Evolutionary conservation across 2,329 filamentous ascomycete genomes (phyloP).

Genomic region (Aaosphaeria arxii): DNA sequence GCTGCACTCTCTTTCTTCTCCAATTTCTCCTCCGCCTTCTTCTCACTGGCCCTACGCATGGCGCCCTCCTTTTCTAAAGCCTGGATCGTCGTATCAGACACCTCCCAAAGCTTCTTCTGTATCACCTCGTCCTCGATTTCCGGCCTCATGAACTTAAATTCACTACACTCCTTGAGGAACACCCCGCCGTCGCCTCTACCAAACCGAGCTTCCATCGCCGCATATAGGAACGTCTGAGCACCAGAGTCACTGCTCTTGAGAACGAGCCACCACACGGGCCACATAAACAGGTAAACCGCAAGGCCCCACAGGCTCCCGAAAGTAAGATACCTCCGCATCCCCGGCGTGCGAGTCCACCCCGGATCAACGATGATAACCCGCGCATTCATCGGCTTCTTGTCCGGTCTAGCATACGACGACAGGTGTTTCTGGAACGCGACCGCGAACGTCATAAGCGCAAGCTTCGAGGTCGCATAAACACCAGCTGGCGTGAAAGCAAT

Average conservation of each 20-base stretch:
- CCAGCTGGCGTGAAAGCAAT: slow-evolving; percentile 42
- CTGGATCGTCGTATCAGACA: slow-evolving; percentile 80
- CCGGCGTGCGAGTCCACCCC: slow-evolving; percentile 78
- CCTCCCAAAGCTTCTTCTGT: slow-evolving; percentile 85
- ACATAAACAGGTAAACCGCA: slow-evolving; percentile 70
- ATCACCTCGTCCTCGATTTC: slow-evolving; percentile 77
- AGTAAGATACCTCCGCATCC: slow-evolving; percentile 82
- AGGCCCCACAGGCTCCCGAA: slow-evolving; percentile 81
- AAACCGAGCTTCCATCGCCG: slow-evolving; percentile 76
- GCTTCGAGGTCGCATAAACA: slow-evolving; percentile 50
- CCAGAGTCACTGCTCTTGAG: slow-evolving; percentile 82
- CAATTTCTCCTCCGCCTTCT: slow-evolving; percentile 48
- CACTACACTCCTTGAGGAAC: slow-evolving; percentile 84
- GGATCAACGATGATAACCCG: slow-evolving; percentile 86
- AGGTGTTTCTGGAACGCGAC: slow-evolving; percentile 91
- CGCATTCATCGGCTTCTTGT: slow-evolving; percentile 76
- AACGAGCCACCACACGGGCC: slow-evolving; percentile 80
- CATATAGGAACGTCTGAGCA: slow-evolving; percentile 81
- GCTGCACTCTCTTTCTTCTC: slow-evolving; percentile 32
- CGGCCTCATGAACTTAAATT: slow-evolving; percentile 66
- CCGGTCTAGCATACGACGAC: slow-evolving; percentile 77
- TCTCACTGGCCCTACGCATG: slow-evolving; percentile 55
- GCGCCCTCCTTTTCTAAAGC: slow-evolving; percentile 75
- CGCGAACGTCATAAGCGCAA: slow-evolving; percentile 87
- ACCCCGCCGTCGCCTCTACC: slow-evolving; percentile 65